These are phyloP conservation scores for Phytophthora brassicae DNA, from an alignment of 352 stramenopile genomes.

Conservation along the genomic window DNA sequence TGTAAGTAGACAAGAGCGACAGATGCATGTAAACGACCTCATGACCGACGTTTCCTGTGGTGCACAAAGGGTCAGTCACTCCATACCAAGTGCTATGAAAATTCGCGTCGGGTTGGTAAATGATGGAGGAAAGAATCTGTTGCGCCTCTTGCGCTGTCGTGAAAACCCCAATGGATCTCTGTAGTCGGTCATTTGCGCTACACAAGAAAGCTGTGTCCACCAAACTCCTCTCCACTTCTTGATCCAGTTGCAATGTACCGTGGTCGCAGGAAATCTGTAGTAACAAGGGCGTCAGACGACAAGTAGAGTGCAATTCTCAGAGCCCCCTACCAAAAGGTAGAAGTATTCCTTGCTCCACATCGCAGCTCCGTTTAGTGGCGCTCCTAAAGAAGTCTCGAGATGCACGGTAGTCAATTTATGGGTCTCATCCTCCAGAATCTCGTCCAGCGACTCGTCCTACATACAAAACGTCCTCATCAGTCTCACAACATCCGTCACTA, in stretches of 20 bases:
- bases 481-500: background rate
- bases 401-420: conserved; percentile 8
- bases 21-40: conserved; percentile 27
- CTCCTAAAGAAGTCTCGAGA: conserved; percentile 20
- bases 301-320: background rate
- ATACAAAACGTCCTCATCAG: background rate
- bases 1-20: background rate
- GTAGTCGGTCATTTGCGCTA: background rate
- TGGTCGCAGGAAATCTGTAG: conserved; percentile 28
- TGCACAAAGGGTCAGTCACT: conserved; percentile 10
- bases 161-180: conserved; percentile 14
- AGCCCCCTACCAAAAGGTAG: conserved; percentile 17
- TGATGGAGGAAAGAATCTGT: conserved; percentile 29
- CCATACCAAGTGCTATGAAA: conserved; percentile 25
- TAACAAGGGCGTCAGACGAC: background rate
- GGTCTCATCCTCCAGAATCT: conserved; percentile 20
- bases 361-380: background rate
- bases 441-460: conserved; percentile 27
- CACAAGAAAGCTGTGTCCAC: conserved; percentile 28
- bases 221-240: conserved; percentile 8
- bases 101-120: conserved; percentile 25
- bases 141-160: conserved; percentile 33
- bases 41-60: background rate
- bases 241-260: conserved; percentile 24
- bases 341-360: conserved; percentile 14